Evolutionary conservation across 345 rosid species (phyloP).

Genomic region (Anacardium occidentale): DNA sequence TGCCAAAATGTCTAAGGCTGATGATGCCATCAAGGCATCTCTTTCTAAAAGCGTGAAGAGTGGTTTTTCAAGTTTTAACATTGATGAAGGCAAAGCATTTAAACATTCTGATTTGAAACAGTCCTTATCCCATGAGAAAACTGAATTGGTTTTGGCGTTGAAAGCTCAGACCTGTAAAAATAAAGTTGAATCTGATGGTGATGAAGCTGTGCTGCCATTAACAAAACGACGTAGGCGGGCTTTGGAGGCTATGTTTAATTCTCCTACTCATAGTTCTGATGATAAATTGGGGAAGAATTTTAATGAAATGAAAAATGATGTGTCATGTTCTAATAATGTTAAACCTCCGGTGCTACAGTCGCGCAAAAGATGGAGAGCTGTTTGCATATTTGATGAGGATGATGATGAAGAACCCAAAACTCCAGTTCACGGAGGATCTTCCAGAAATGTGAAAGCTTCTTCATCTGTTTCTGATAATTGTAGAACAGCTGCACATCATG

Average conservation of each 20-base stretch:
- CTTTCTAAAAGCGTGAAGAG: constrained; percentile 28
- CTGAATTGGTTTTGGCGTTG: constrained; percentile 41
- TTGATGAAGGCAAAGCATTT: constrained; percentile 32
- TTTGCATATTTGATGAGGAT: constrained; percentile 63
- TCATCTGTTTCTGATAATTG: constrained; percentile 23
- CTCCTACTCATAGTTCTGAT: constrained; percentile 42
- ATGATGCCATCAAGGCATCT: constrained; percentile 28
- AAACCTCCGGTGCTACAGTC: constrained; percentile 41
- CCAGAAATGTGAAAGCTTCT: constrained; percentile 34
- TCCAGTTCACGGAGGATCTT: constrained; percentile 70
- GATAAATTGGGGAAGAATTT: constrained; percentile 41
- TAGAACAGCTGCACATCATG: constrained; percentile 33
- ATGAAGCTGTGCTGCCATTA: constrained; percentile 56
- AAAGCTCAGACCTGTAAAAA: constrained; percentile 40
- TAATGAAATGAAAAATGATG: constrained; percentile 35
- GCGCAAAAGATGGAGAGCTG: constrained; percentile 73
- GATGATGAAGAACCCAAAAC: constrained; percentile 75
- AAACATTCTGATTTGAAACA: constrained; percentile 31
- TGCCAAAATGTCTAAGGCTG: constrained; percentile 52
- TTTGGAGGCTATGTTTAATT: constrained; percentile 53
- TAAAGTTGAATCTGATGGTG: constrained; percentile 42
- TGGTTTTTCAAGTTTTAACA: constrained; percentile 32
- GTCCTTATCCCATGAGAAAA: constrained; percentile 28
- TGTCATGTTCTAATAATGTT: constrained; percentile 32
- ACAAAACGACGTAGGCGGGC: constrained; percentile 59